Conservation (phyloP, 208 protist species). For the Novymonas esmeraldas region DNA sequence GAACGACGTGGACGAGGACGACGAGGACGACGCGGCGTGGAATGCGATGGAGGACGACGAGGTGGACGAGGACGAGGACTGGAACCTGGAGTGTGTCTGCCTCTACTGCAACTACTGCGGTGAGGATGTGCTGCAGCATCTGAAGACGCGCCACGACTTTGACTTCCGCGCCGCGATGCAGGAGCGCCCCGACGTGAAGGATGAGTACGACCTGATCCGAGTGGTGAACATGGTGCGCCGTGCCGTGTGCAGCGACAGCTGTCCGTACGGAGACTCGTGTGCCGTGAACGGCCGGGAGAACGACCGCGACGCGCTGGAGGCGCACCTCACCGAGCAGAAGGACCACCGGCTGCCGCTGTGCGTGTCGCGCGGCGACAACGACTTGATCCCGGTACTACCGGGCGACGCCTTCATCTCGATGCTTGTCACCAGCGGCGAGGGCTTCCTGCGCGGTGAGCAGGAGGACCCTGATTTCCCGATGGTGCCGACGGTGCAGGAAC, state of each 20-base stretch:
- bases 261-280: slow-evolving; percentile 30
- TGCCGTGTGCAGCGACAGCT: slow-evolving; percentile 36
- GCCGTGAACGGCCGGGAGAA: slow-evolving; percentile 23
- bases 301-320: slow-evolving; percentile 40
- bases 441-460: slow-evolving; percentile 43
- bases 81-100: slow-evolving; percentile 55
- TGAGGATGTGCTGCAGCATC: slow-evolving; percentile 54
- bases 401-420: slow-evolving; percentile 80
- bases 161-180: slow-evolving; percentile 50
- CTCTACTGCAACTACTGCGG: slow-evolving; percentile 61
- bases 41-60: slow-evolving; percentile 42
- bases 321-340: slow-evolving; percentile 38
- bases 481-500: slow-evolving; percentile 64
- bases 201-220: slow-evolving; percentile 84
- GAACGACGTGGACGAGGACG: slow-evolving; percentile 21
- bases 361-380: slow-evolving; percentile 43
- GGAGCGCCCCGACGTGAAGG: slow-evolving; percentile 42
- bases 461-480: slow-evolving; percentile 81
- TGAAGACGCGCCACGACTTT: slow-evolving; percentile 53
- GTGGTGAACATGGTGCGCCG: slow-evolving; percentile 73
- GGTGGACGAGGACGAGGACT: slow-evolving; percentile 56
- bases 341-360: slow-evolving; percentile 54
- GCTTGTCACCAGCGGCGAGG: slow-evolving; percentile 52
- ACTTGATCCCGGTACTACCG: slow-evolving; percentile 59
- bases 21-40: slow-evolving; percentile 30